Evolutionary conservation across 352 stramenopile species (phyloP), one percentile per base, ranked within the genome.

Genomic region (Phytophthora sansomeana): DNA sequence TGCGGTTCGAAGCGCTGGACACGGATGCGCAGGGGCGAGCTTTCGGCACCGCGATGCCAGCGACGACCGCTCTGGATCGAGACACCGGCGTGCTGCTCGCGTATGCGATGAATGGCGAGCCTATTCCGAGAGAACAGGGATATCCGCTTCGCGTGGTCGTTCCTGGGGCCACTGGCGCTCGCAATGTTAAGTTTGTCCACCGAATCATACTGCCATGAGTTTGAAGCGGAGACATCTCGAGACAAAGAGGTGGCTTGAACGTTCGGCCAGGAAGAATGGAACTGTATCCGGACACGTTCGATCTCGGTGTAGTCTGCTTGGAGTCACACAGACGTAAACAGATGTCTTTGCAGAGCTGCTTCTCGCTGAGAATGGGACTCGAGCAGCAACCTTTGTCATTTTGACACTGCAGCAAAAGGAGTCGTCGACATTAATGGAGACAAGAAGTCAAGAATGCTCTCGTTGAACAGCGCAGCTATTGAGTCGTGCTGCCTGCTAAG

Each of bases 141-240:
- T 98, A 85, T 61, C 97, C 97, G 16, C 58, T 99, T 35, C 87
- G 96, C 11, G 70, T 94, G 4, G 91, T 99, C 53, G 89, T 98
- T 52, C 96, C 96, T 4, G 96, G 96, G 16, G 80, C 74, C 57
- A 87, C 93, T 5, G 96, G 89, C 4, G 89, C 92, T 17, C 78
- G 96, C 6, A 97, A 96, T 67, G 92, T 98, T 38, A 99, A 99
- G 73, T 99, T 96, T 83, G 58, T 98, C 5, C 79, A 86, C 7
- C 92, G 90, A 50, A 90, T 99, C 35, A 69, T 87, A 32, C 10
- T 74, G 28, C 42, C n/a, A 14, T 68, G 39, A 68, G 24, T 6
- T 24, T 5, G 38, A 13, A 38, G 4, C 32, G 16, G 7, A 10
- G 32, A 38, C 16, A 8, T 1, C 9, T 16, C 9, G 10, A 38